phyloP scores from a whole-genome alignment of 352 stramenopile genomes.

The Phytophthora parvispora region DNA sequence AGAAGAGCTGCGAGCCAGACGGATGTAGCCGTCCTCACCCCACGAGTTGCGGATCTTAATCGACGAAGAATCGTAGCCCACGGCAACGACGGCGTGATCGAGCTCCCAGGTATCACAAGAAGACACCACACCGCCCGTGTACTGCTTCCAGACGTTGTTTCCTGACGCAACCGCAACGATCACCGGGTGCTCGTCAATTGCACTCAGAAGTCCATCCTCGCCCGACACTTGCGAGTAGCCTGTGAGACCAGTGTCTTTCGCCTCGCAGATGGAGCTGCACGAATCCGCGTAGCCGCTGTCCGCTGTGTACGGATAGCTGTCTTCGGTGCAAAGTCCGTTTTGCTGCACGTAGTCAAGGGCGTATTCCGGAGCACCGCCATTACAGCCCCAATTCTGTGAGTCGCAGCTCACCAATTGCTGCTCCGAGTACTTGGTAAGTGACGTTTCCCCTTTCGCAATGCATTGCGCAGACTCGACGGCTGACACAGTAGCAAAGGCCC shows the following conservation, averaged over 20 bases:
- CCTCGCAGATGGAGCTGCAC: conserved; percentile 37
- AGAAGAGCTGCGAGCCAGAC: conserved; percentile 77
- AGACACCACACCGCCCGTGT: conserved; percentile 93
- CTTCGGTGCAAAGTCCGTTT: conserved; percentile 78
- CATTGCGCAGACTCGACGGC: conserved; percentile 94
- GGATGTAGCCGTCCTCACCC: conserved; percentile 95
- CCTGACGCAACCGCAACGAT: conserved; percentile 96
- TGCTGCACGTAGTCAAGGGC: conserved; percentile 94
- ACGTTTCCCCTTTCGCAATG: conserved; percentile 71
- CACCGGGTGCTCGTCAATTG: conserved; percentile 87
- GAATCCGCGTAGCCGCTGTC: conserved; percentile 25
- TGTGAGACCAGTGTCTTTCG: conserved; percentile 43
- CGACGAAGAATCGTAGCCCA: conserved; percentile 94
- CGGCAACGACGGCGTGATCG: conserved; percentile 97
- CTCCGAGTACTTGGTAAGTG: conserved; percentile 92
- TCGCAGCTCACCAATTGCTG: conserved; percentile 95
- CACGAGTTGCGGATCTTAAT: conserved; percentile 99
- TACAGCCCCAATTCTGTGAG: conserved; percentile 90
- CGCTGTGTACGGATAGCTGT: conserved; percentile 47
- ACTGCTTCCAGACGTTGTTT: conserved; percentile 98
- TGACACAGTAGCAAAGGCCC: conserved; percentile 96
- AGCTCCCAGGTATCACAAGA: conserved; percentile 84
- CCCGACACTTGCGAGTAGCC: conserved; percentile 73
- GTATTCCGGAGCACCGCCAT: conserved; percentile 91
- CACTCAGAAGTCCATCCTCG: conserved; percentile 37